A percentile compares a stretch with the other conserved stretches of the same genome.
Evolutionary conservation across 2,329 filamentous ascomycete genomes (phyloP).

Genomic region (Cercospora sesami): DNA sequence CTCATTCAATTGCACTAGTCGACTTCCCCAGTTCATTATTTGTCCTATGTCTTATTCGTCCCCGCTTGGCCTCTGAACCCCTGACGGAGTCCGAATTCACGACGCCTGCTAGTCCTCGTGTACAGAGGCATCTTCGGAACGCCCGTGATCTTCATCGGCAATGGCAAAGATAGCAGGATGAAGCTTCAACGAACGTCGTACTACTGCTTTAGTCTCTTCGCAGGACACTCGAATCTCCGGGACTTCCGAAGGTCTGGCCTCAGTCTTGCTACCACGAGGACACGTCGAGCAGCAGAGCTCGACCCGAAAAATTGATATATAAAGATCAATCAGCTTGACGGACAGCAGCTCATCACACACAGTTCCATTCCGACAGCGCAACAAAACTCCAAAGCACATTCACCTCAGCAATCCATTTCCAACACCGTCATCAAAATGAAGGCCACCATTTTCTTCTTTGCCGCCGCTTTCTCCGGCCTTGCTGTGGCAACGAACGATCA

Average conservation of each 20-base stretch:
- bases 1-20: neutral
- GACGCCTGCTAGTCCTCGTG: neutral
- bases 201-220: neutral
- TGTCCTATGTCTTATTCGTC: neutral
- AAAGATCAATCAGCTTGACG: neutral
- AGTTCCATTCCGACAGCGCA: neutral
- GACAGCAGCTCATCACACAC: neutral
- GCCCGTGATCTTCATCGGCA: neutral
- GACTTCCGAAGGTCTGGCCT: neutral
- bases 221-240: neutral
- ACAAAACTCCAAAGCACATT: neutral
- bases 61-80: neutral
- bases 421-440: no score
- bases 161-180: neutral
- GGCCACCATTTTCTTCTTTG: neutral
- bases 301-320: neutral
- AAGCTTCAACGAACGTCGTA: neutral
- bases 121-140: neutral
- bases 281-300: neutral
- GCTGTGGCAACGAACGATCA: neutral
- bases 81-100: neutral
- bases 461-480: neutral
- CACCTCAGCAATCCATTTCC: no score
- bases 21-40: neutral
- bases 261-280: neutral